Percentiles rank a stretch among this genome's conserved stretches.
Evolutionary conservation across 768 basidiomycete species (phyloP).

Genomic region (Myochromella boudieri): DNA sequence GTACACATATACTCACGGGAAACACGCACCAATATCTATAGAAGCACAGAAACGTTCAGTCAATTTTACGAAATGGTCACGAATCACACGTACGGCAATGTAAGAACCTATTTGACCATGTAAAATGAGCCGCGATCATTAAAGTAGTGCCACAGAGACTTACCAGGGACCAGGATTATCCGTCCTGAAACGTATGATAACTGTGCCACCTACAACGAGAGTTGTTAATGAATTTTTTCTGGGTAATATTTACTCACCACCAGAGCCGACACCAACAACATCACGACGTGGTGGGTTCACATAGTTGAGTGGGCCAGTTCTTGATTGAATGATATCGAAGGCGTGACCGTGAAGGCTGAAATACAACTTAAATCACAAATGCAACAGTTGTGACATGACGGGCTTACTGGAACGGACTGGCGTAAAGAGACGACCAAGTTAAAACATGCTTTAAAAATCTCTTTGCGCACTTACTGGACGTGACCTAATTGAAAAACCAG

Average conservation of each 20-base stretch:
- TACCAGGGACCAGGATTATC: constrained; percentile 36
- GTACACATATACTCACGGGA: not conserved
- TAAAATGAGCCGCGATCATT: not conserved
- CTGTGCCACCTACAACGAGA: constrained; percentile 19
- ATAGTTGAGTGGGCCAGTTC: constrained; percentile 19
- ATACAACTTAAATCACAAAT: constrained; percentile 32
- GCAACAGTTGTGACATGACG: constrained; percentile 28
- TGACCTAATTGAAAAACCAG: not conserved
- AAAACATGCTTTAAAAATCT: too few relatives aligned
- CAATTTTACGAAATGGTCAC: not conserved
- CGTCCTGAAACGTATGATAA: constrained; percentile 40
- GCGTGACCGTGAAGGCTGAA: constrained; percentile 25
- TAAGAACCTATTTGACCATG: not conserved
- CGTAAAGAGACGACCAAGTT: not conserved
- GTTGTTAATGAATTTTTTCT: constrained; percentile 25
- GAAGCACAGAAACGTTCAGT: not conserved
- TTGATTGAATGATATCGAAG: constrained; percentile 23
- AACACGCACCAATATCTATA: not conserved
- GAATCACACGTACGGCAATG: constrained; percentile 1
- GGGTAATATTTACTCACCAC: constrained; percentile 37
- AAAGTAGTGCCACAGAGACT: not conserved
- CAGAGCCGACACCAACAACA: constrained; percentile 17
- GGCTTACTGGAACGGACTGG: not conserved
- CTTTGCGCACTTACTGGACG: not conserved
- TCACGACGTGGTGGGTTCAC: constrained; percentile 26